Percentiles rank a stretch among this genome's conserved stretches.
Conservation (phyloP, 495 filamentous ascomycete species). For the Thozetella sp. region DNA sequence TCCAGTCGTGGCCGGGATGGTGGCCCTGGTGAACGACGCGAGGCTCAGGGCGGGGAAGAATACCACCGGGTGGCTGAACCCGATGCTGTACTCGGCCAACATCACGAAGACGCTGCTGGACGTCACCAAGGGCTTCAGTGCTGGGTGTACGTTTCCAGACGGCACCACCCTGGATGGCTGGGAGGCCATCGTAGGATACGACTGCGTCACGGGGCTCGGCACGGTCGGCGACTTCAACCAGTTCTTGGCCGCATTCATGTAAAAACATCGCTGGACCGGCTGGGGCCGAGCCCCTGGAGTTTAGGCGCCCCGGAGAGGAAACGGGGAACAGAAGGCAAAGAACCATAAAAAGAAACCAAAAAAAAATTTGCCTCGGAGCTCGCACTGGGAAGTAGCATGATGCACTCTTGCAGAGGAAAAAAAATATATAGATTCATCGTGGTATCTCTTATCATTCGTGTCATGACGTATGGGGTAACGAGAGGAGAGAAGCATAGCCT, state of each 20-base stretch:
- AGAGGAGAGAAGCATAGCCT: no score
- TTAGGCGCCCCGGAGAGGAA: no score
- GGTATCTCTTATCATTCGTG: no score
- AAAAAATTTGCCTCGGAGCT: no score
- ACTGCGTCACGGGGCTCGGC: constrained; percentile 39
- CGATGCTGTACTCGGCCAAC: constrained; percentile 27
- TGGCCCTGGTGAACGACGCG: constrained; percentile 39
- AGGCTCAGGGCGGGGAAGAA: constrained; percentile 36
- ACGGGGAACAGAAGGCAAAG: no score
- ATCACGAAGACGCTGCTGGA: constrained; percentile 29
- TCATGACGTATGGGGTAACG: no score
- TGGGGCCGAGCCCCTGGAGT: no score
- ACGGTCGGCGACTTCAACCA: constrained; percentile 33
- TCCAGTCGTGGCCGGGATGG: constrained; percentile 39
- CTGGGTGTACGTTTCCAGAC: constrained; percentile 30
- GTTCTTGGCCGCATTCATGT: constrained; percentile 24
- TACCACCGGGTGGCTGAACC: constrained; percentile 39
- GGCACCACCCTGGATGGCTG: constrained; percentile 24
- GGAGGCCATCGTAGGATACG: constrained; percentile 32
- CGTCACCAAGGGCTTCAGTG: constrained; percentile 29
- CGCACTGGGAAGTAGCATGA: no score
- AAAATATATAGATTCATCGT: no score
- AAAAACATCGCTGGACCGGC: not conserved
- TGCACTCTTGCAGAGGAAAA: no score
- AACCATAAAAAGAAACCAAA: no score